Evolutionary conservation across 352 stramenopile species (phyloP).

Genomic region (Globisporangium cylindrosporum): DNA sequence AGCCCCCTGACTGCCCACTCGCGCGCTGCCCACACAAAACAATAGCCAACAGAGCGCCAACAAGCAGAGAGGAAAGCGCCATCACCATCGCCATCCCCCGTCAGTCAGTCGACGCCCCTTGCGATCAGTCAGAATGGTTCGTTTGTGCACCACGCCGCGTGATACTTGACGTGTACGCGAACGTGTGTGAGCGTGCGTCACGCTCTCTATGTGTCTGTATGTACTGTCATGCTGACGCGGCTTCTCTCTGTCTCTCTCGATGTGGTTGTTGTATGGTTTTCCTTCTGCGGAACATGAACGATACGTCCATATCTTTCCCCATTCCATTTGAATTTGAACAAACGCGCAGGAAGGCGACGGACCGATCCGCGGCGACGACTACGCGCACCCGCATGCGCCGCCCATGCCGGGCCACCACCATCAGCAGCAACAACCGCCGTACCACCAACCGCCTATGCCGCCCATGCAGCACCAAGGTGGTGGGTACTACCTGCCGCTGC

Average conservation of each 20-base stretch:
- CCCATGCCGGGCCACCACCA: slow-evolving; percentile 25
- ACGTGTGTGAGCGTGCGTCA: not conserved
- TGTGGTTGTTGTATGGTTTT: not conserved
- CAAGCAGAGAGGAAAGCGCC: not conserved
- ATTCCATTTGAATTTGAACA: not conserved
- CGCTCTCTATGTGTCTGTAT: not conserved
- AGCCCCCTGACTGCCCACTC: not conserved
- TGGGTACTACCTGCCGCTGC: slow-evolving; percentile 26
- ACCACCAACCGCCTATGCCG: slow-evolving; percentile 24
- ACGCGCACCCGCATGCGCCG: slow-evolving; percentile 15
- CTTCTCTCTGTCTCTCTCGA: not conserved
- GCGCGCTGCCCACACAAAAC: not conserved
- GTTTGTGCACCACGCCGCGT: not conserved
- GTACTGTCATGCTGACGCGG: not conserved
- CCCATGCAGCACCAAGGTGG: slow-evolving; percentile 6
- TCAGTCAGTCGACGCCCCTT: not conserved
- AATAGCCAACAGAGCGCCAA: not conserved
- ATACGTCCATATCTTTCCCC: not conserved
- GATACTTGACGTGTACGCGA: not conserved
- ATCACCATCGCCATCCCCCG: not conserved
- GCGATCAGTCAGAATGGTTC: not conserved
- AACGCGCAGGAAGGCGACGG: slow-evolving; percentile 10
- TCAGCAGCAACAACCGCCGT: not conserved
- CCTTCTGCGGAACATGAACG: not conserved
- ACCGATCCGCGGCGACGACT: not conserved